Conservation (phyloP, 176 grass and related monocot genomes). For the Oryza nivara region DNA sequence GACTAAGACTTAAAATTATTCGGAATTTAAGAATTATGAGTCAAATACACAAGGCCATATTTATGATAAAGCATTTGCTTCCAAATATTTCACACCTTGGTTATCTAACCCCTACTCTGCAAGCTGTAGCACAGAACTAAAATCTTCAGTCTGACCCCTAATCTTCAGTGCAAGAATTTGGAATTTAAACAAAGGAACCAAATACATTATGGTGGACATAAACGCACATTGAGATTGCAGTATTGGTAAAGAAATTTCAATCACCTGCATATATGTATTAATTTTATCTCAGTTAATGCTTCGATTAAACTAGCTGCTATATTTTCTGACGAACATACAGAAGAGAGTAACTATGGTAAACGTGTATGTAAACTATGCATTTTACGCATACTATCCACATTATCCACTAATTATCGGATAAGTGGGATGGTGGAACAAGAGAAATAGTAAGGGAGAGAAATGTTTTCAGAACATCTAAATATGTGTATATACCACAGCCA, state of each 20-base stretch:
- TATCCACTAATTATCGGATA: neutral
- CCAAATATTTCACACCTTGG: neutral
- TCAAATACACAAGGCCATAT: neutral
- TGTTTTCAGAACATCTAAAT: neutral
- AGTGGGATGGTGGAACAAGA: neutral
- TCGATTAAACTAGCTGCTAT: neutral
- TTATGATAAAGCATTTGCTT: neutral
- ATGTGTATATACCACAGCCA: neutral
- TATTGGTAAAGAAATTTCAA: neutral
- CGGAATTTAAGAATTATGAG: neutral
- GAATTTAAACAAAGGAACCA: neutral
- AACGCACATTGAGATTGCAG: neutral
- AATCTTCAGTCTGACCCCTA: neutral
- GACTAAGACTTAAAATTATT: neutral
- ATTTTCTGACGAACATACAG: neutral
- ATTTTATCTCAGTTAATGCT: neutral
- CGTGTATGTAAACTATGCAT: neutral
- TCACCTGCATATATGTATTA: neutral
- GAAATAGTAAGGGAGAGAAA: neutral
- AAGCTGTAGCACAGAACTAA: neutral
- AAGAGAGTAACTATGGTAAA: neutral
- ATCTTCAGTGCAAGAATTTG: neutral
- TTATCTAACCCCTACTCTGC: neutral
- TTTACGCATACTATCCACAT: neutral
- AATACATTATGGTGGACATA: neutral